Conservation (phyloP, 2,329 filamentous ascomycete species). For the Didymella exigua region DNA sequence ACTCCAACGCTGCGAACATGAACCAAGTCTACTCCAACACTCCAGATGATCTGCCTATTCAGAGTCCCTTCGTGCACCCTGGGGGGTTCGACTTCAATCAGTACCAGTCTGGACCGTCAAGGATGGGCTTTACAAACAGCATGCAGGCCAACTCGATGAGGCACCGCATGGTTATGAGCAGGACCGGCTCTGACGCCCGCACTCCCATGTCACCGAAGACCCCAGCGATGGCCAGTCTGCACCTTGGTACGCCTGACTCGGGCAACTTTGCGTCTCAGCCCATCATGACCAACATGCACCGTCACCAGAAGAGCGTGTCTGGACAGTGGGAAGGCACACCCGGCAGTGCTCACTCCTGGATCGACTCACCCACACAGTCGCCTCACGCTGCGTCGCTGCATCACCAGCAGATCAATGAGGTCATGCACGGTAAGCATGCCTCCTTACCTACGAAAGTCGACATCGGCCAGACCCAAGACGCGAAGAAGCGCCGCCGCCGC, state of each 20-base stretch:
- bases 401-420: slow-evolving; percentile 82
- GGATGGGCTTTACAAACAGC: slow-evolving; percentile 47
- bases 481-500: slow-evolving; percentile 86
- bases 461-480: slow-evolving; percentile 78
- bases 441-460: slow-evolving; percentile 87
- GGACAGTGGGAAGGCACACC: slow-evolving; percentile 90
- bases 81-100: slow-evolving; percentile 75
- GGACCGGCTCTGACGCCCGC: slow-evolving; percentile 68
- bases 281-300: slow-evolving; percentile 70
- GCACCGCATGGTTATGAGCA: slow-evolving; percentile 59
- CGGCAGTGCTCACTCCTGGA: slow-evolving; percentile 81
- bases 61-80: slow-evolving; percentile 80
- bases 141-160: slow-evolving; percentile 44
- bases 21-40: slow-evolving; percentile 83
- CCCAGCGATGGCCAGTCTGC: slow-evolving; percentile 73
- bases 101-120: slow-evolving; percentile 71
- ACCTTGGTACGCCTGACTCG: slow-evolving; percentile 73
- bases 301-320: slow-evolving; percentile 83
- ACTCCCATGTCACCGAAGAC: slow-evolving; percentile 88
- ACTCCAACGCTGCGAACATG: slow-evolving; percentile 64
- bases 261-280: slow-evolving; percentile 76
- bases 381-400: slow-evolving; percentile 72
- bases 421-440: slow-evolving; percentile 83
- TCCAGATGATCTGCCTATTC: slow-evolving; percentile 87
- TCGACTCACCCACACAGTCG: slow-evolving; percentile 87